Conservation (phyloP, 768 basidiomycete species). For the Suillus ampliporus region DNA sequence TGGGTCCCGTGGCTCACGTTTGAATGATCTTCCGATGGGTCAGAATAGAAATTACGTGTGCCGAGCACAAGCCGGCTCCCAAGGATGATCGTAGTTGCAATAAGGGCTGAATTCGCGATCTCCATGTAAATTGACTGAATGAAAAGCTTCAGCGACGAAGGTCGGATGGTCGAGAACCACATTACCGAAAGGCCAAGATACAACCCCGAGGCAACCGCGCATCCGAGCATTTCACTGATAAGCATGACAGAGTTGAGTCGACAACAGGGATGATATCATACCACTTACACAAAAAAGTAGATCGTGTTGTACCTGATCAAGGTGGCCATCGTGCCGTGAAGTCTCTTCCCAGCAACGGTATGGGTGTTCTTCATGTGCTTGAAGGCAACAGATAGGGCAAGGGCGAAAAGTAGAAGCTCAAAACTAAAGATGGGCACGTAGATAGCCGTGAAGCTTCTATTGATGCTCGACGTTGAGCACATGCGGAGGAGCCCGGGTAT, state of each 20-base stretch:
- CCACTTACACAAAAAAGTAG: slow-evolving; percentile 16
- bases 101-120: slow-evolving; percentile 12
- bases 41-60: slow-evolving; percentile 15
- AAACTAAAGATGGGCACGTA: slow-evolving; percentile 14
- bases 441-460: slow-evolving; percentile 11
- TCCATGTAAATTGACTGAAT: slow-evolving; percentile 12
- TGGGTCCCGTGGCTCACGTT: neutral
- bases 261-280: neutral
- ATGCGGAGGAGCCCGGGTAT: slow-evolving; percentile 13
- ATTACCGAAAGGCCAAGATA: slow-evolving; percentile 17
- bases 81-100: slow-evolving; percentile 10
- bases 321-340: slow-evolving; percentile 12
- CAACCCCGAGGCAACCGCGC: slow-evolving; percentile 12
- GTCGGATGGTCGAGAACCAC: neutral
- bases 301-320: slow-evolving; percentile 11
- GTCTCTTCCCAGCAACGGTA: slow-evolving; percentile 7
- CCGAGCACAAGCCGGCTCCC: slow-evolving; percentile 14
- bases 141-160: slow-evolving; percentile 1
- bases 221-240: slow-evolving; percentile 8
- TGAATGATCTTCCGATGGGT: neutral
- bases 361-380: slow-evolving; percentile 12
- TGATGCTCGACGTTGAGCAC: slow-evolving; percentile 12
- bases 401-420: slow-evolving; percentile 12
- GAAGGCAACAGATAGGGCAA: slow-evolving; percentile 12
- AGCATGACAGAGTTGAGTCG: neutral